Evolutionary conservation across 441 rosid species (phyloP).

Genomic region (Populus tomentosa): DNA sequence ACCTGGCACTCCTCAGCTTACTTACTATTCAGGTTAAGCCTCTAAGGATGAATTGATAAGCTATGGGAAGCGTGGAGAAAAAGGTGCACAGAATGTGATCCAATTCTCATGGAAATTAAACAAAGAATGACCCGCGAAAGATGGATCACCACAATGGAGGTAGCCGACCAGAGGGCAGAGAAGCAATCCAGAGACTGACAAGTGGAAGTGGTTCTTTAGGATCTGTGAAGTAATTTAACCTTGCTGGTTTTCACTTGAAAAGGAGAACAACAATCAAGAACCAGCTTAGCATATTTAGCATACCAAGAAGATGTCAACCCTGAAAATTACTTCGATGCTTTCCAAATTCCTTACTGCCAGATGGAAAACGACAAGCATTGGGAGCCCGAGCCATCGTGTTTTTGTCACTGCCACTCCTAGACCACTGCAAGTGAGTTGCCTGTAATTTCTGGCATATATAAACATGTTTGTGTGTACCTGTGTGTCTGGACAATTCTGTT

Average conservation of each 20-base stretch:
- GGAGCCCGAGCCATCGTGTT: constrained; percentile 2
- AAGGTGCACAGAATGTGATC: not conserved
- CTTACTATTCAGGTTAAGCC: not conserved
- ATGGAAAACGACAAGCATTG: not conserved
- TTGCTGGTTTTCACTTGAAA: not conserved
- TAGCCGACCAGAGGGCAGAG: not conserved
- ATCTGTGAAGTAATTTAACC: not conserved
- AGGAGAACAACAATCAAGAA: not conserved
- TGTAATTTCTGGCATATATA: not conserved
- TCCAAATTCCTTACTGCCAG: not conserved
- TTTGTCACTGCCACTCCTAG: constrained; percentile 22
- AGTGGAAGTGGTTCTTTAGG: not conserved
- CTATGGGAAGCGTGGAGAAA: not conserved
- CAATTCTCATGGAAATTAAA: not conserved
- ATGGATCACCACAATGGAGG: not conserved
- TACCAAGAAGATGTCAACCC: not conserved
- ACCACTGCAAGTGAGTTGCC: constrained; percentile 23
- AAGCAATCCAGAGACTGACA: not conserved
- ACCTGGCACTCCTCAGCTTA: no score
- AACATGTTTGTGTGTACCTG: not conserved
- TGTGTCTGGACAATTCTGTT: not conserved
- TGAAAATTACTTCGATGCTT: not conserved
- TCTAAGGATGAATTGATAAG: not conserved
- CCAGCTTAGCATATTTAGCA: no score
- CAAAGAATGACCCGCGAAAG: not conserved